Conservation (phyloP, 805 yeast genomes). For the Nakazawaea pomicola region DNA sequence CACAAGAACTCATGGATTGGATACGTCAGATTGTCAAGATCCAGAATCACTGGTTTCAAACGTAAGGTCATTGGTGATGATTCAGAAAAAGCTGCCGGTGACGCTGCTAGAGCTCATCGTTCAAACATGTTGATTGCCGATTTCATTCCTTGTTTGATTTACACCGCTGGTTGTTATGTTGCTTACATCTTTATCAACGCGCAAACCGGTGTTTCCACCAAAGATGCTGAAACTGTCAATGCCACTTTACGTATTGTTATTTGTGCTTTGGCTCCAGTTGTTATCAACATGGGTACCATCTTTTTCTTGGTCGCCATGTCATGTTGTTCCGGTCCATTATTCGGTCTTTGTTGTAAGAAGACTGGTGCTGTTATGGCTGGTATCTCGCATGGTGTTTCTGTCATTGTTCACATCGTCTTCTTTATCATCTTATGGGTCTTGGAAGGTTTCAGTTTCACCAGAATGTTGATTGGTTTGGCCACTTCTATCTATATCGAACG, state of each 20-base stretch:
- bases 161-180: constrained; percentile 75
- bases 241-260: constrained; percentile 67
- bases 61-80: constrained; percentile 67
- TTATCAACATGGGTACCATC: constrained; percentile 79
- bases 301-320: constrained; percentile 75
- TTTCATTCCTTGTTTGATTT: constrained; percentile 62
- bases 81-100: constrained; percentile 82
- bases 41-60: constrained; percentile 83
- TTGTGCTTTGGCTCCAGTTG: constrained; percentile 89
- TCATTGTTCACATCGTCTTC: constrained; percentile 78
- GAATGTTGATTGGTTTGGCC: constrained; percentile 81
- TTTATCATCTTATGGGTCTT: constrained; percentile 96
- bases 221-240: constrained; percentile 50
- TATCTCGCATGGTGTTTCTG: constrained; percentile 93
- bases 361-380: constrained; percentile 96
- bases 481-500: constrained; percentile 87
- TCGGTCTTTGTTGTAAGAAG: constrained; percentile 93
- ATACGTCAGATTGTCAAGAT: constrained; percentile 74
- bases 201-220: constrained; percentile 68
- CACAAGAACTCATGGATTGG: constrained; percentile 90
- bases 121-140: constrained; percentile 67
- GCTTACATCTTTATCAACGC: constrained; percentile 81
- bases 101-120: constrained; percentile 78
- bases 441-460: constrained; percentile 86
- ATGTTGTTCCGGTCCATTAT: constrained; percentile 96